Percentiles rank a stretch among this genome's conserved stretches.
These are phyloP conservation scores for Pisolithus microcarpus DNA, from an alignment of 768 basidiomycete genomes.

Conservation along the genomic window DNA sequence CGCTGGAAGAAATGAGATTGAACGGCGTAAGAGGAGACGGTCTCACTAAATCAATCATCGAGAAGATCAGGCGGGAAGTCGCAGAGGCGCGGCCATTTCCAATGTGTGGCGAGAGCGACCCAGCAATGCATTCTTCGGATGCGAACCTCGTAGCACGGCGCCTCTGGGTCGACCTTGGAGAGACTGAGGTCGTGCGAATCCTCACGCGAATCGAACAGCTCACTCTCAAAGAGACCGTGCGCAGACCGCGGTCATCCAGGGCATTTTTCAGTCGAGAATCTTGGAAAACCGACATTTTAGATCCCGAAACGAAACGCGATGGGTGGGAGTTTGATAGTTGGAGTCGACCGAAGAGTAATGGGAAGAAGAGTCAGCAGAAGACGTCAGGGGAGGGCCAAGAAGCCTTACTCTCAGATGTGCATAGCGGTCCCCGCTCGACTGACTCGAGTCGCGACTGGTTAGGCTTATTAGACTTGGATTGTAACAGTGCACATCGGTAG, in stretches of 20 bases:
- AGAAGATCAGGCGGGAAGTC: slow-evolving; percentile 56
- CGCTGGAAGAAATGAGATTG: slow-evolving; percentile 73
- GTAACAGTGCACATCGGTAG: no score
- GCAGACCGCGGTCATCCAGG: slow-evolving; percentile 9
- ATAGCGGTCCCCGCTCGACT: not conserved
- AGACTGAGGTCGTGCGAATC: slow-evolving; percentile 45
- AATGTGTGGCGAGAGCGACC: not conserved
- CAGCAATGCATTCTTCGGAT: slow-evolving; percentile 33
- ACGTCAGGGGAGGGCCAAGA: not conserved
- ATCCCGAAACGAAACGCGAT: slow-evolving; percentile 24
- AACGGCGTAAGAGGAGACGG: slow-evolving; percentile 67
- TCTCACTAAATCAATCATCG: slow-evolving; percentile 54
- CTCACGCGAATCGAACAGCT: slow-evolving; percentile 47
- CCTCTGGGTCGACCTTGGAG: slow-evolving; percentile 35
- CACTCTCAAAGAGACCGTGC: slow-evolving; percentile 19
- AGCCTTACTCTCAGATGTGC: not conserved
- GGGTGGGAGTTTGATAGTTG: slow-evolving; percentile 48
- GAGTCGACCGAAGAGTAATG: slow-evolving; percentile 14
- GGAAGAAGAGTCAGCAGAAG: not conserved
- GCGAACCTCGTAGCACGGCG: slow-evolving; percentile 31
- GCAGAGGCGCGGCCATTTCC: slow-evolving; percentile 47
- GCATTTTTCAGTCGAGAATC: slow-evolving; percentile 9
- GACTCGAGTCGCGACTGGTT: not conserved
- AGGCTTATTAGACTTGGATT: not conserved
- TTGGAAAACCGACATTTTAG: slow-evolving; percentile 40